A percentile compares a stretch with the other conserved stretches of the same genome.
Evolutionary conservation across 768 basidiomycete genomes (phyloP).

Genomic region (Xerocomellus chrysenteron): DNA sequence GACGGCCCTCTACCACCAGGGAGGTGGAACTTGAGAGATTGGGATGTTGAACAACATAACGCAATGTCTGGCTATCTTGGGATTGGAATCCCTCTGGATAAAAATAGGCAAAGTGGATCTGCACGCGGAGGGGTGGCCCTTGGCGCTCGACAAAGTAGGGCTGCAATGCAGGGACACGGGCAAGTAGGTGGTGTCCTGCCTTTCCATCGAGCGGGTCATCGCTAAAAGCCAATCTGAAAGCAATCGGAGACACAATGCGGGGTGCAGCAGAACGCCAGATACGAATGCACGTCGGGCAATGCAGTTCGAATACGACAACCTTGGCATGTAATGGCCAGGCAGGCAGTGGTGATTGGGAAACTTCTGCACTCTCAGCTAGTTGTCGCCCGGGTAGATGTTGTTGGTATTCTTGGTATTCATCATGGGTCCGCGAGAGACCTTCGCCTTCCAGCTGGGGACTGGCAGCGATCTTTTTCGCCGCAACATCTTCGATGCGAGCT

Average conservation of each 20-base stretch:
- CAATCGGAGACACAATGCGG: conserved; percentile 20
- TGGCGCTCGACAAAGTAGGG: not conserved
- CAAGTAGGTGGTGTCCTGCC: not conserved
- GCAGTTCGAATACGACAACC: conserved; percentile 39
- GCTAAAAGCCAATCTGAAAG: too few species aligned
- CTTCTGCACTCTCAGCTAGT: not conserved
- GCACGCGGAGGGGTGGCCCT: not conserved
- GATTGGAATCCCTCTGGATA: too few species aligned
- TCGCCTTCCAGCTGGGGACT: conserved; percentile 5
- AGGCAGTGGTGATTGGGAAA: conserved; percentile 41
- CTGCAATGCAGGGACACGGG: not conserved
- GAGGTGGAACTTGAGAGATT: too few species aligned
- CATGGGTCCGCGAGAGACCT: not conserved
- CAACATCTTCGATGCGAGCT: conserved; percentile 27
- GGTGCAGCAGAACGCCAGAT: conserved; percentile 41
- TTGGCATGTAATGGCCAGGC: conserved; percentile 24
- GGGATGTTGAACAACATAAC: not conserved
- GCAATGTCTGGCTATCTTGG: not conserved
- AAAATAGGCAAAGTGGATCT: not conserved
- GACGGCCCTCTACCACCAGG: too few species aligned
- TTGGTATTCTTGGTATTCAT: not conserved
- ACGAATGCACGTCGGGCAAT: conserved; percentile 33
- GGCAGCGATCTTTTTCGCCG: not conserved
- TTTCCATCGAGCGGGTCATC: too few species aligned
- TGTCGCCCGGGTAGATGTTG: not conserved